Evolutionary conservation across 2,329 filamentous ascomycete genomes (phyloP), one percentile per base, ranked within the genome.

Genomic region (Colletotrichum sp.): DNA sequence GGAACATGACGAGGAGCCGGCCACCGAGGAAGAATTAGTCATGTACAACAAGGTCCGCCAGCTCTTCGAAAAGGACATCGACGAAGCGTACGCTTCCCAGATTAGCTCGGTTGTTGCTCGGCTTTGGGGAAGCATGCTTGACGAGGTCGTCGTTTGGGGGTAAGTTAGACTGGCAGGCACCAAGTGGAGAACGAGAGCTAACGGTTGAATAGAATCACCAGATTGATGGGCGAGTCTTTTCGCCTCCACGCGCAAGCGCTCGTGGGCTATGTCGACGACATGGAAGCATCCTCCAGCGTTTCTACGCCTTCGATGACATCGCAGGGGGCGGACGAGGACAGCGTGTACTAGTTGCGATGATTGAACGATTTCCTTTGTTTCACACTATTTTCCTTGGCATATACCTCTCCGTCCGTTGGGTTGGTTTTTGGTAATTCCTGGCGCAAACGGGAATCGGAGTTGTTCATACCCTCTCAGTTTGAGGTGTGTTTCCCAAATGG

Each of bases 101-200:
- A 89, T 99, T 79, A 98, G 96, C 88, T 97, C 96, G n/a, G 95
- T 95, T 68, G 96, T 99, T 58, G 96, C 96, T 77, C 93, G 95
- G 81, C 92, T 98, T 61, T 99, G 97, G 97, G 97, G 96, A 80
- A 96, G 95, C 78, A 98, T 98, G 94, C 93, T 98, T 78, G 97
- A 98, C 83, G 97, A 98, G 86, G 97, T 98, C 77, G 96, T 98
- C 79, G 97, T 99, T 76, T 98, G 97, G 97, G 97, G 97, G 96
- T 98, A 93, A 92, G 96, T 94, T 68, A 12, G 30, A 18, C 24
- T n/a, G 21, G n/a, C 63, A 69, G 26, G 3, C 6, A 6, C 6
- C 14, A 59, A 26, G 21, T 43, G 21, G 18, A 21, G 10, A 32
- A 38, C 5, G 21, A 32, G 21, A 21, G 8, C 77, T 82, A 78